phyloP scores from a whole-genome alignment of 164 flowering plant species.

The Annona cherimola region DNA sequence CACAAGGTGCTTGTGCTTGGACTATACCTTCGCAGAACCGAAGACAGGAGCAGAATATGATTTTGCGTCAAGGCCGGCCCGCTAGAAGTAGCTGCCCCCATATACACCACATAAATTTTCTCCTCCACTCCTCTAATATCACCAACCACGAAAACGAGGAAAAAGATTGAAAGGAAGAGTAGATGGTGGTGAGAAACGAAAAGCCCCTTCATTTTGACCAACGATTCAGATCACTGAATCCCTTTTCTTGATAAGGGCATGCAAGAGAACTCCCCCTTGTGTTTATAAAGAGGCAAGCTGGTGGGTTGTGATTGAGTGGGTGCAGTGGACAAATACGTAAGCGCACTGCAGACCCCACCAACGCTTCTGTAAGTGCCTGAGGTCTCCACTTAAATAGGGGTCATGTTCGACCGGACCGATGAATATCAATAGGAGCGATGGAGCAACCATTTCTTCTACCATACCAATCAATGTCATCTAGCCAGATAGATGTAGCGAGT shows the following conservation, averaged over 20 bases:
- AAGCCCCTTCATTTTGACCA: slow-evolving; percentile 3
- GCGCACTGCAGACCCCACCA: not conserved
- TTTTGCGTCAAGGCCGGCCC: slow-evolving; percentile 7
- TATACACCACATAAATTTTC: slow-evolving; percentile 44
- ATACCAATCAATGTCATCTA: too few relatives aligned
- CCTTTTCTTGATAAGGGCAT: not conserved
- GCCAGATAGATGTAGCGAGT: too few relatives aligned
- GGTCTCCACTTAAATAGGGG: not conserved
- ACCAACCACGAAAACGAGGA: slow-evolving; percentile 1
- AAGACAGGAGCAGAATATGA: slow-evolving; percentile 32
- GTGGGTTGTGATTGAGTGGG: too few relatives aligned
- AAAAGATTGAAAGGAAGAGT: slow-evolving; percentile 4
- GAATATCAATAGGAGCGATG: not conserved
- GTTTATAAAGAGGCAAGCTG: not conserved
- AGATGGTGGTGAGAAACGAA: not conserved
- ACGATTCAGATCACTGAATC: not conserved
- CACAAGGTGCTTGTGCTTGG: not conserved
- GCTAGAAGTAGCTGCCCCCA: slow-evolving; percentile 39
- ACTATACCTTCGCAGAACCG: slow-evolving; percentile 26
- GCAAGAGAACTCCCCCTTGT: not conserved
- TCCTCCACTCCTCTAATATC: slow-evolving; percentile 16
- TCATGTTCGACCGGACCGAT: not conserved
- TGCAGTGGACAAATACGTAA: not conserved
- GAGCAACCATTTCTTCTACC: too few relatives aligned
- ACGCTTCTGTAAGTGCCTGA: not conserved